Evolutionary conservation across 257 asterid genomes (phyloP), one percentile per base, ranked within the genome.

Genomic region (Capsicum pubescens): DNA sequence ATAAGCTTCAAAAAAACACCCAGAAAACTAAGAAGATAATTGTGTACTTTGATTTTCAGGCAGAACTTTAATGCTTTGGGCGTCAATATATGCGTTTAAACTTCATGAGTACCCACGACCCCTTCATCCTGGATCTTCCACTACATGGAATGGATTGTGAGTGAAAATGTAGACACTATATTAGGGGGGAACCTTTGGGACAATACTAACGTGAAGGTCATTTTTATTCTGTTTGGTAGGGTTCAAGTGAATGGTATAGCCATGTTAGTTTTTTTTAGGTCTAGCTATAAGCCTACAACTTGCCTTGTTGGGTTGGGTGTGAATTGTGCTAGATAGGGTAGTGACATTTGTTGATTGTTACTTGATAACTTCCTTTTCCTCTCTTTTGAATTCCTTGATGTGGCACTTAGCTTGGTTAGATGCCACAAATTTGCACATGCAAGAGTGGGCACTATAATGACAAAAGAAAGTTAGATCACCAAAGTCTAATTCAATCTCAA

Each of bases 121-220:
- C 32, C 32, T 26, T 26, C 32, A 26, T 26, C 32, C 32, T 26
- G 32, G 32, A 26, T 26, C 32, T 26, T 26, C 32, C 32, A 26
- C 32, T 26, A 2, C 32, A 26, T 26, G 32, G 3, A 77, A 52
- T 26, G 81, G 81, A 52, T 77, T 77, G 50, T 26, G 81, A 77
- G 9, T 54, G 46, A 52, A 76, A 77, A 77, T 77, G 48, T 26
- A 46, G 48, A 26, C 52, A 8, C 46, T 52, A 76, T 50, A 11
- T 19, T 74, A 74, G n/a, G 21, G 44, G 60, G 19, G 50, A 42
- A 16, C 57, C 36, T 44, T 86, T 56, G 91, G 84, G 92, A 70
- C 88, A 84, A 78, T 32, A 54, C 60, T 81, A 90, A 88, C 87
- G 85, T 90, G 91, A 71, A 57, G 44, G 88, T 83, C 90, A 77